These are phyloP conservation scores for Elsinoe australis DNA, from an alignment of 2,329 filamentous ascomycete genomes.

Conservation along the genomic window DNA sequence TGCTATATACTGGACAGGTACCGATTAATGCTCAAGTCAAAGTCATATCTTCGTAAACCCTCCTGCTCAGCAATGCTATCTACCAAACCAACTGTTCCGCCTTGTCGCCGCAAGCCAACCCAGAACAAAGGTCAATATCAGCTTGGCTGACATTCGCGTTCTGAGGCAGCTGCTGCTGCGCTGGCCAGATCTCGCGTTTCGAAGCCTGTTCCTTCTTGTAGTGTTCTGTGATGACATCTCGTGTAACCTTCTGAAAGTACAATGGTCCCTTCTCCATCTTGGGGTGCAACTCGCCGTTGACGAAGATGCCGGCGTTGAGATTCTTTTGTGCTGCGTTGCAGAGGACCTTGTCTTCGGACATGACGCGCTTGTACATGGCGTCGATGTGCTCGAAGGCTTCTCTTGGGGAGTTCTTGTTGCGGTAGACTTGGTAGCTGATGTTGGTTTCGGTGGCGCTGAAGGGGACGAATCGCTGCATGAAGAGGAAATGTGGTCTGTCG, in stretches of 20 bases:
- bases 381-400: slow-evolving; percentile 51
- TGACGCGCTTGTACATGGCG: slow-evolving; percentile 55
- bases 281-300: slow-evolving; percentile 57
- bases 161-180: slow-evolving; percentile 29
- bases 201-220: slow-evolving; percentile 39
- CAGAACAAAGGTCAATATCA: background rate
- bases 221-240: slow-evolving; percentile 43
- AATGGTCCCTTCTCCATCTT: slow-evolving; percentile 47
- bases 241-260: slow-evolving; percentile 48
- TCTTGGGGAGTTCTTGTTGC: slow-evolving; percentile 53
- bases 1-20: background rate
- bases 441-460: slow-evolving; percentile 42
- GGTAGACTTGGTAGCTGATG: slow-evolving; percentile 58
- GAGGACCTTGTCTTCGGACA: slow-evolving; percentile 57
- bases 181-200: slow-evolving; percentile 48
- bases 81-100: background rate
- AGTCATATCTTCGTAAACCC: background rate
- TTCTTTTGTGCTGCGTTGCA: slow-evolving; percentile 54
- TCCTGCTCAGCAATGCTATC: no score
- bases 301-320: slow-evolving; percentile 53
- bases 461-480: slow-evolving; percentile 56
- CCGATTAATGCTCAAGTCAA: background rate
- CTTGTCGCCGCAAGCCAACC: background rate
- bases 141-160: background rate
- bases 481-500: slow-evolving; percentile 53